These are phyloP conservation scores for Xylaria multiplex DNA, from an alignment of 2,329 filamentous ascomycete species.

Conservation along the genomic window DNA sequence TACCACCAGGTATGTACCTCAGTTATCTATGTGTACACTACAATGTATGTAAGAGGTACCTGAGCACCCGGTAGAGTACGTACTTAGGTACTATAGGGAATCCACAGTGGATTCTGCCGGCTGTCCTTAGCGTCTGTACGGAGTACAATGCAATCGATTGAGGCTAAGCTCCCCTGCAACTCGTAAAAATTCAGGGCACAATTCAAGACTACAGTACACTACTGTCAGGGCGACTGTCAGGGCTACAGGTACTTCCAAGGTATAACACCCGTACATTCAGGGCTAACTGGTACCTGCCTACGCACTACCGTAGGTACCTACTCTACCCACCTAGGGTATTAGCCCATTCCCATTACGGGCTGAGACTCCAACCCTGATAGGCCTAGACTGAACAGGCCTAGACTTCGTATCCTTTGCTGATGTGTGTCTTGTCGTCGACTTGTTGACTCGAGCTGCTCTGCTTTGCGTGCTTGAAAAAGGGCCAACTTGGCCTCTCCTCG, in stretches of 20 bases:
- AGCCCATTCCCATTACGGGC: too few relatives aligned
- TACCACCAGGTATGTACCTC: too few relatives aligned
- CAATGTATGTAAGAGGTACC: too few relatives aligned
- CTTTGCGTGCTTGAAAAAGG: conserved; percentile 15
- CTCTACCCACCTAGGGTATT: background rate
- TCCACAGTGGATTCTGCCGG: conserved; percentile 24
- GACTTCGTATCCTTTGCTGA: background rate
- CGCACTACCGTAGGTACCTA: too few relatives aligned
- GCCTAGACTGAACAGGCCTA: conserved; percentile 5
- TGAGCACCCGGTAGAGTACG: too few relatives aligned
- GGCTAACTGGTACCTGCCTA: too few relatives aligned
- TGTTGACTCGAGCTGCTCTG: background rate
- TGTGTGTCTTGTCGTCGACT: conserved; percentile 14
- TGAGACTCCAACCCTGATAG: conserved; percentile 16
- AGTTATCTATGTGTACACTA: too few relatives aligned
- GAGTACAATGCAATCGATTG: conserved; percentile 16
- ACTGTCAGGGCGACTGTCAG: too few relatives aligned
- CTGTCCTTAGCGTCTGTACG: conserved; percentile 16
- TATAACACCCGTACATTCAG: background rate
- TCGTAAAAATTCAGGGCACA: conserved; percentile 8
- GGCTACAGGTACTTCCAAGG: too few relatives aligned
- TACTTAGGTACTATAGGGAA: too few relatives aligned
- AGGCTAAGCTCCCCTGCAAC: conserved; percentile 34
- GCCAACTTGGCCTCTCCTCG: background rate
- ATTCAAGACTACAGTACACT: too few relatives aligned